phyloP scores from a whole-genome alignment of 768 basidiomycete species.

The Tricholoma saponaceum region DNA sequence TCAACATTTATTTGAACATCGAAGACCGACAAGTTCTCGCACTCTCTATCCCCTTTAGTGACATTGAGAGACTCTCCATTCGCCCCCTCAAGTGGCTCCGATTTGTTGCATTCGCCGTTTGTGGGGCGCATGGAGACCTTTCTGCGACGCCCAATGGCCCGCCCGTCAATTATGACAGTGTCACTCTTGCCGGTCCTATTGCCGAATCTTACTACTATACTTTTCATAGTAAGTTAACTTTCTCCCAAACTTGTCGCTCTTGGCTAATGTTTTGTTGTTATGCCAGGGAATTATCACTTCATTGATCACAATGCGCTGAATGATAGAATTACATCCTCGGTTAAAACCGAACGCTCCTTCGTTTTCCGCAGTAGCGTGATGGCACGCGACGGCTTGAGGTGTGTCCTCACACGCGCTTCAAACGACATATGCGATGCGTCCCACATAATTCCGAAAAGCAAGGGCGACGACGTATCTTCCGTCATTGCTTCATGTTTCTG shows the following conservation, averaged over 20 bases:
- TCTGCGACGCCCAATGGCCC: conserved; percentile 9
- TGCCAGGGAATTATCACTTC: background rate
- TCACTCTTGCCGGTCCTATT: background rate
- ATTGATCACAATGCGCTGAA: background rate
- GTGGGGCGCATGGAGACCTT: background rate
- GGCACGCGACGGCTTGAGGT: background rate
- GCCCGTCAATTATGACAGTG: conserved; percentile 13
- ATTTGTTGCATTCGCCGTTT: background rate
- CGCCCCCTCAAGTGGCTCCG: background rate
- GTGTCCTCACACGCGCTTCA: background rate
- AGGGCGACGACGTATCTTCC: background rate
- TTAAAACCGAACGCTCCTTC: background rate
- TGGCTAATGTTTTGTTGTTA: background rate
- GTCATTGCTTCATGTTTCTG: background rate
- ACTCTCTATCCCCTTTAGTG: background rate
- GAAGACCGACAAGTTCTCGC: background rate
- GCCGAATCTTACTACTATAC: background rate
- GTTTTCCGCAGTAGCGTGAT: background rate
- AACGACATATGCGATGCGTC: background rate
- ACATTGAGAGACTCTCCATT: background rate
- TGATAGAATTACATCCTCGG: background rate
- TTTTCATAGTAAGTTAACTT: background rate
- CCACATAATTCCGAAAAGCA: background rate
- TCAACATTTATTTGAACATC: background rate
- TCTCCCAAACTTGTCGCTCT: background rate